These are phyloP conservation scores for Raddia distichophylla DNA, from an alignment of 176 grass and related monocot species.

Conservation along the genomic window DNA sequence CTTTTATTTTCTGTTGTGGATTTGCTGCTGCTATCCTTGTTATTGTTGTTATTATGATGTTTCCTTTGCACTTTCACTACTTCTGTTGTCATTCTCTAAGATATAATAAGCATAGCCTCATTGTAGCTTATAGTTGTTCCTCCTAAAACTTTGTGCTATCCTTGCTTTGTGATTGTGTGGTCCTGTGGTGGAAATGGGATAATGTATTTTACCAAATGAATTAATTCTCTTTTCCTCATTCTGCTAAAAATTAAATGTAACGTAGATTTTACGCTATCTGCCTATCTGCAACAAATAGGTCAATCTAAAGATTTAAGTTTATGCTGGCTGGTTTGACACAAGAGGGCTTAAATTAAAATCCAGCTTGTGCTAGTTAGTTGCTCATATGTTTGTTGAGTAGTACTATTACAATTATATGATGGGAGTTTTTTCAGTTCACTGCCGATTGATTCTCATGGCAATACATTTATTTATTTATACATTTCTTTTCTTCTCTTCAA, in stretches of 20 bases:
- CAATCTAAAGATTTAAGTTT: background rate
- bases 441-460: background rate
- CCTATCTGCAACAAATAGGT: background rate
- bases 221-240: background rate
- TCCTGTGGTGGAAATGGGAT: background rate
- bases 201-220: background rate
- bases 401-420: background rate
- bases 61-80: background rate
- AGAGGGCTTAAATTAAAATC: slow-evolving; percentile 17
- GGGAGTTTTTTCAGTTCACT: slow-evolving; percentile 2
- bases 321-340: background rate
- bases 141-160: background rate
- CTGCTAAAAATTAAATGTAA: background rate
- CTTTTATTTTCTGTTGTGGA: background rate
- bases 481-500: background rate
- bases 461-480: background rate
- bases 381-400: slow-evolving; percentile 1
- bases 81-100: background rate
- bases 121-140: background rate
- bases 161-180: background rate
- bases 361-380: background rate
- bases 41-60: background rate
- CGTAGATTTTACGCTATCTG: background rate
- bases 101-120: background rate
- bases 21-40: too few species aligned